A percentile compares a stretch with the other conserved stretches of the same genome.
These are phyloP conservation scores for Lasiodiplodia gonubiensis DNA, from an alignment of 2,329 filamentous ascomycete species.

Conservation along the genomic window DNA sequence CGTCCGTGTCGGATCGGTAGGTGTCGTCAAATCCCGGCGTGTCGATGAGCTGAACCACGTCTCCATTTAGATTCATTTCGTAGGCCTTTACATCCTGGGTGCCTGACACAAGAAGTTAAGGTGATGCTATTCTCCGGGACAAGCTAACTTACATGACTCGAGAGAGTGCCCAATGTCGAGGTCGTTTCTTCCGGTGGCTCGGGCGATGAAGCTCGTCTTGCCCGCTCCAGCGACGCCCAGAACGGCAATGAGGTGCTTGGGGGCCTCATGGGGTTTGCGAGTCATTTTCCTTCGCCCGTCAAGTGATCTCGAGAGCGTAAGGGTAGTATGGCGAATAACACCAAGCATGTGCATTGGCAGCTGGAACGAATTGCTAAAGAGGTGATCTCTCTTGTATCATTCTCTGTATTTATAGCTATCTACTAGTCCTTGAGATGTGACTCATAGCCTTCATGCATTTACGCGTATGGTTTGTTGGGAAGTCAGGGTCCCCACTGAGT, in stretches of 20 bases:
- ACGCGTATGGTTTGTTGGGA: too few relatives aligned
- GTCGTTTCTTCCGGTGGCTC: background rate
- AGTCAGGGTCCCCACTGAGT: too few relatives aligned
- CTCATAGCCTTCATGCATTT: too few relatives aligned
- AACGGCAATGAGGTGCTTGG: background rate
- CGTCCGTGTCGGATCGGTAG: background rate
- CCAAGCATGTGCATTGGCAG: background rate
- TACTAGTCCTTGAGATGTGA: too few relatives aligned
- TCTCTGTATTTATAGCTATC: too few relatives aligned
- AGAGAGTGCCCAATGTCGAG: background rate
- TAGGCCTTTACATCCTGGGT: background rate
- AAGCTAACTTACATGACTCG: background rate
- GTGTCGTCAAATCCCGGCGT: background rate
- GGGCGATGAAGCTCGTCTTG: background rate
- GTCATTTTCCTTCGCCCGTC: background rate
- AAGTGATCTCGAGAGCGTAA: background rate
- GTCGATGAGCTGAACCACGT: background rate
- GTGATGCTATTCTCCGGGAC: too few relatives aligned
- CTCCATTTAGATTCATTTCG: background rate
- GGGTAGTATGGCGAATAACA: background rate
- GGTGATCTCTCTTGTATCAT: too few relatives aligned
- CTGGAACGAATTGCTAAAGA: too few relatives aligned
- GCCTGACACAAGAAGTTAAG: background rate
- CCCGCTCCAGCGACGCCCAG: background rate
- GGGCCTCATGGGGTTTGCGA: conserved; percentile 33